Evolutionary conservation across 192 early-diverging fungal genomes (phyloP).

Genomic region (Backusella sp.): DNA sequence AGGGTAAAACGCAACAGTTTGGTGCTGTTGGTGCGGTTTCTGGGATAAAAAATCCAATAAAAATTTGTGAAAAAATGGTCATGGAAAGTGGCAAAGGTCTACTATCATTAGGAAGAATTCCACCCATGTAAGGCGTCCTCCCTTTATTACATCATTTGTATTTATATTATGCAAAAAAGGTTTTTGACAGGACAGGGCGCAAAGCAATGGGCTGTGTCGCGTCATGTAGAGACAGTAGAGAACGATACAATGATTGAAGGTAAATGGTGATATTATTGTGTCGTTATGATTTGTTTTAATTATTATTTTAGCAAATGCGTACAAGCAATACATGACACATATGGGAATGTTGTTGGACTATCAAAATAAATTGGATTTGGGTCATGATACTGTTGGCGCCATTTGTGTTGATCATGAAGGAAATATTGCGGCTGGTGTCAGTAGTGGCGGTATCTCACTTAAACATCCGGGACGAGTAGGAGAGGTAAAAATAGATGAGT

Average conservation of each 20-base stretch:
- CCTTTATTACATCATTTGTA: not conserved
- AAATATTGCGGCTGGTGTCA: slow-evolving; percentile 70
- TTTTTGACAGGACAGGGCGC: slow-evolving; percentile 60
- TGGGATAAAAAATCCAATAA: slow-evolving; percentile 70
- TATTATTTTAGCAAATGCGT: not conserved
- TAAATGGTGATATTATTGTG: not conserved
- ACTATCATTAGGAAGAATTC: slow-evolving; percentile 45
- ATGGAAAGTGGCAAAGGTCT: slow-evolving; percentile 44
- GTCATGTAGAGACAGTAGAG: not conserved
- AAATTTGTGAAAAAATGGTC: slow-evolving; percentile 48
- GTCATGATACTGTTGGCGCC: slow-evolving; percentile 87
- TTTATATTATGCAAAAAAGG: slow-evolving; percentile 21
- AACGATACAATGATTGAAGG: slow-evolving; percentile 18
- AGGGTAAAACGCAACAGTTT: slow-evolving; percentile 60
- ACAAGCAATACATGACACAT: not conserved
- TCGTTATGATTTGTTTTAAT: not conserved
- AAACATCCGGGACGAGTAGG: slow-evolving; percentile 84
- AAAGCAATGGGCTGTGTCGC: slow-evolving; percentile 38
- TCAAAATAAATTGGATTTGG: slow-evolving; percentile 1
- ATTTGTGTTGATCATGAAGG: slow-evolving; percentile 70
- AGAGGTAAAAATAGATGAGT: slow-evolving; percentile 48
- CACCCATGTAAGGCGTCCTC: slow-evolving; percentile 39
- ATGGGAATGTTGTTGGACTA: not conserved
- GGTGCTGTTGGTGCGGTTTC: slow-evolving; percentile 73
- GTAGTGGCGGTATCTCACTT: slow-evolving; percentile 84